Percentiles rank a stretch among this genome's conserved stretches.
Conservation (phyloP, 2,329 filamentous ascomycete genomes). For the Fusarium brevicatenulatum region DNA sequence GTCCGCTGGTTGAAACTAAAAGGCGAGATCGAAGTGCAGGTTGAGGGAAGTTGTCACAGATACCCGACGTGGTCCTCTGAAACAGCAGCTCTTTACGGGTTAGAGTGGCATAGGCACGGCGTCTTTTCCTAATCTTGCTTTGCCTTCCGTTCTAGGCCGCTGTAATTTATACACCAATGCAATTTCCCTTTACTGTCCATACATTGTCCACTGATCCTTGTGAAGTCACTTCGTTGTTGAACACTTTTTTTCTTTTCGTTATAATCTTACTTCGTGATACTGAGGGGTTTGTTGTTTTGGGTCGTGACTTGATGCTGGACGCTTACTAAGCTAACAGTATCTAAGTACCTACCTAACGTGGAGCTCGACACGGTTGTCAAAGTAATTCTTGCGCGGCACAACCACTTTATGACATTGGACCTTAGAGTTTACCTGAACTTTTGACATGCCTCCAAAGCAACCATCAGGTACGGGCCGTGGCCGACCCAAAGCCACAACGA, state of each 20-base stretch:
- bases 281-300: background rate
- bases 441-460: slow-evolving; percentile 57
- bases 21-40: slow-evolving; percentile 58
- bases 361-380: background rate
- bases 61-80: slow-evolving; percentile 53
- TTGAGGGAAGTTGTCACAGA: slow-evolving; percentile 56
- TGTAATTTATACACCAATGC: slow-evolving; percentile 72
- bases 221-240: background rate
- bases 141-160: slow-evolving; percentile 63
- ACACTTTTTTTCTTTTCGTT: background rate
- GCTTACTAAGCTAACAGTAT: slow-evolving; percentile 25
- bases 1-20: slow-evolving; percentile 56
- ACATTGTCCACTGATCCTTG: background rate
- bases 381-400: background rate
- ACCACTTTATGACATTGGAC: background rate
- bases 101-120: slow-evolving; percentile 62
- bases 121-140: slow-evolving; percentile 57
- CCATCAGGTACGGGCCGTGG: slow-evolving; percentile 51
- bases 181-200: slow-evolving; percentile 58
- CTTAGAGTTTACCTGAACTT: background rate
- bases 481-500: slow-evolving; percentile 46
- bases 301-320: background rate
- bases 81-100: slow-evolving; percentile 57
- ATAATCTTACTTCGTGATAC: background rate
- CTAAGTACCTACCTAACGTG: background rate